phyloP scores from a whole-genome alignment of 2,329 filamentous ascomycete genomes.

The Penicillium occitanis region DNA sequence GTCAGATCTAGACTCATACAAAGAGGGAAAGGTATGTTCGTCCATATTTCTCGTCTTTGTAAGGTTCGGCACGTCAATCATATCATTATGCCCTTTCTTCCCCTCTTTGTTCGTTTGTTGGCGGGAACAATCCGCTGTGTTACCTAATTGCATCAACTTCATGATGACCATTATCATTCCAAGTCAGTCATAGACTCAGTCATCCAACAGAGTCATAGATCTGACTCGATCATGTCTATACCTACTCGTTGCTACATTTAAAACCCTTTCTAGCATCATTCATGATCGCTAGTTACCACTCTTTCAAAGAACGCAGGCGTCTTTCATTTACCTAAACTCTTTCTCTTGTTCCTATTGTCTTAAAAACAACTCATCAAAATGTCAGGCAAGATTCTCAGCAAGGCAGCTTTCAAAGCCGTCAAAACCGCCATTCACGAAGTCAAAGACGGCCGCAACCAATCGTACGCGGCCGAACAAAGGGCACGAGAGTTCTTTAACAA shows the following conservation, averaged over 20 bases:
- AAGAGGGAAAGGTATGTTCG: not conserved
- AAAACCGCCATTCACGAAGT: no score
- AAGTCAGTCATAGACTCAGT: not conserved
- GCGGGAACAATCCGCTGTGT: not conserved
- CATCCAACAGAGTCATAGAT: not conserved
- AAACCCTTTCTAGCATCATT: not conserved
- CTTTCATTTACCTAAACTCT: not conserved
- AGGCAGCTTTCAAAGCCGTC: no score
- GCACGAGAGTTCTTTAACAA: no score
- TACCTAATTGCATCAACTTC: not conserved
- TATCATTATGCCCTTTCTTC: not conserved
- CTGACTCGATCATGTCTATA: not conserved
- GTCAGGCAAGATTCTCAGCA: no score
- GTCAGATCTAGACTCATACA: not conserved
- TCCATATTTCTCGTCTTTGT: not conserved
- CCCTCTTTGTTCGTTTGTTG: not conserved
- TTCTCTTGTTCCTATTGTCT: no score
- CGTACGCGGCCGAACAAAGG: no score
- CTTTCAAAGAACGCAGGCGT: not conserved
- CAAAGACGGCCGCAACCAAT: no score
- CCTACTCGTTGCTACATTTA: not conserved
- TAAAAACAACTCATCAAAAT: no score
- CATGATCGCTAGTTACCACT: not conserved
- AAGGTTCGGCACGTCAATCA: not conserved
- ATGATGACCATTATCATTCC: not conserved